These are phyloP conservation scores for Sicyos edulis DNA, from an alignment of 306 rosid species.

Conservation along the genomic window DNA sequence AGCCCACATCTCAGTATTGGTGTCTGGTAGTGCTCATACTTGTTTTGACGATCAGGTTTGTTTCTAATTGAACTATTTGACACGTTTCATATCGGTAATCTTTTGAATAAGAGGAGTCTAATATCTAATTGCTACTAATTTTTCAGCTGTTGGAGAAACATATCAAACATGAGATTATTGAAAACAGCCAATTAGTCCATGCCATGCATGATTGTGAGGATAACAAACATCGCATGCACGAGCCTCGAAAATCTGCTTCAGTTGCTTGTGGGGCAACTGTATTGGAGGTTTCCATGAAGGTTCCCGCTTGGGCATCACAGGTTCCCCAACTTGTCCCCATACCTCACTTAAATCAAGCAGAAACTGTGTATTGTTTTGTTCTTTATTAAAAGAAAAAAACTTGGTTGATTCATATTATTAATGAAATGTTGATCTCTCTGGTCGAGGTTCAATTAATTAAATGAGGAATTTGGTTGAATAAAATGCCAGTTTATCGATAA, in stretches of 20 bases:
- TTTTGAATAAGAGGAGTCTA: slow-evolving; percentile 27
- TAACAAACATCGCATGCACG: slow-evolving; percentile 48
- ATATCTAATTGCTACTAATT: slow-evolving; percentile 27
- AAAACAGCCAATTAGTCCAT: slow-evolving; percentile 63
- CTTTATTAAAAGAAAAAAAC: neutral
- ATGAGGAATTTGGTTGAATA: neutral
- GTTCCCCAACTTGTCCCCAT: slow-evolving; percentile 26
- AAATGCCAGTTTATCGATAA: neutral
- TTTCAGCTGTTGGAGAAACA: slow-evolving; percentile 87
- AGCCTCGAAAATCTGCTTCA: slow-evolving; percentile 88
- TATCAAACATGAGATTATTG: slow-evolving; percentile 87
- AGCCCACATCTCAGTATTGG: slow-evolving; percentile 87
- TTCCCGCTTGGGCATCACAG: slow-evolving; percentile 98
- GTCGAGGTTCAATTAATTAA: too few species aligned
- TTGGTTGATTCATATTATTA: neutral
- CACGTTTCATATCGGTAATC: slow-evolving; percentile 37
- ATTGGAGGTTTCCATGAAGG: slow-evolving; percentile 85
- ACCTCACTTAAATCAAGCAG: neutral
- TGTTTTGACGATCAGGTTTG: slow-evolving; percentile 92
- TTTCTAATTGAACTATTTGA: neutral
- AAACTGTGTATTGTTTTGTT: neutral
- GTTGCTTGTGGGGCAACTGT: slow-evolving; percentile 89
- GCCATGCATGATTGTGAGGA: slow-evolving; percentile 43
- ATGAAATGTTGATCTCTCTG: neutral
- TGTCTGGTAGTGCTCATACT: slow-evolving; percentile 90